Base-by-base conservation (phyloP, 306 rosid species). In the Datisca glomerata region DNA sequence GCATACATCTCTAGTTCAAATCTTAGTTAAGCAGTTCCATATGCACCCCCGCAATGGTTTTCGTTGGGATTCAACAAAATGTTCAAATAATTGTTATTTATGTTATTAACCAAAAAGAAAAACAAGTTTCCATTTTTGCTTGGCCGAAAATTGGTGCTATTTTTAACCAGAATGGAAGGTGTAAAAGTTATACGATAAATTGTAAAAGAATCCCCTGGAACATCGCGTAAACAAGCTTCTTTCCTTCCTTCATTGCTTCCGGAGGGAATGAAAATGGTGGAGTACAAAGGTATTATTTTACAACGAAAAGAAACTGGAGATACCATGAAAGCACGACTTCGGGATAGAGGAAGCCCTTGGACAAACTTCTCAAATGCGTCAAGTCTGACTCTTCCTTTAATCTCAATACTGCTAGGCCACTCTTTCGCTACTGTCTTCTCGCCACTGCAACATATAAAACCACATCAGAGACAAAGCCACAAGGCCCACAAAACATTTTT, bases 241-340 rank as follows among this genome's bases (percentile, higher is more conserved):
- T 17, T 15, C 42, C 13, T 16, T 34, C 39, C 11, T 3, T 34
- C 39, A 4, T 12, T n/a, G 6, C 13, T 7, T 31, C 36, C n/a
- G 36, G 4, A 14, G 36, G 36, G 36, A 12, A 12, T 31, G n/a
- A 31, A 25, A 31, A 31, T 31, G 36, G 36, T 37, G 19, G 7
- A 38, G 18, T 28, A 63, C 53, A 53, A 55, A 36, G 24, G 27
- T 48, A 48, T 45, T 12, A 14, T 31, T 43, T 68, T 41, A 65
- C 64, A 61, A 63, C 21, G 47, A 70, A 66, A 57, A 45, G 29
- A 52, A 77, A 59, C 69, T 64, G 43, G 61, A 58, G 65, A 65
- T 85, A 85, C 96, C 96, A 85, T 85, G 77, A 85, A 70, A 66
- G 93, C 85, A 59, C 93, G 96, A 57, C 68, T 80, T 45, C 89